A percentile compares a stretch with the other conserved stretches of the same genome.
These are phyloP conservation scores for Lactifluus piperatus DNA, from an alignment of 768 basidiomycete species.

Conservation along the genomic window DNA sequence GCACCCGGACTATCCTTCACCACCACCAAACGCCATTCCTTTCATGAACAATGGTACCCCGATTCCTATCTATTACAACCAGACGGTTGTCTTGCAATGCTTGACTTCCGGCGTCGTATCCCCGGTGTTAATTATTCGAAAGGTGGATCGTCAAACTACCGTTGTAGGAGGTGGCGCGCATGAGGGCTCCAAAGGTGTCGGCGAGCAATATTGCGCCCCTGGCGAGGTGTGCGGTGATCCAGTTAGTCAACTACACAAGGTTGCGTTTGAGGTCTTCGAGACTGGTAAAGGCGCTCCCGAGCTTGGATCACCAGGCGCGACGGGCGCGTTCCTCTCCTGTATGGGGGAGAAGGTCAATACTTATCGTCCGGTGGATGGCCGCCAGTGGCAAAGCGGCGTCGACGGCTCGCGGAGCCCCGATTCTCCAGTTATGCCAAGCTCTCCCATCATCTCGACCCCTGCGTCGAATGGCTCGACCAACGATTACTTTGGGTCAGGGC, in stretches of 20 bases:
- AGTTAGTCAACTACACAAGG: constrained; percentile 92
- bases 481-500: constrained; percentile 58
- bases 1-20: constrained; percentile 84
- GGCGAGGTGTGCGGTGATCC: constrained; percentile 91
- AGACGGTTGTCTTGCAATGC: constrained; percentile 91
- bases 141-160: constrained; percentile 84
- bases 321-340: constrained; percentile 81
- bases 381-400: constrained; percentile 47
- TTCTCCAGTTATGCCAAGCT: constrained; percentile 47
- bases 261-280: constrained; percentile 88
- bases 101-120: constrained; percentile 89
- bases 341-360: constrained; percentile 93
- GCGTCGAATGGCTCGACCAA: constrained; percentile 38
- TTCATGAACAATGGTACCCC: constrained; percentile 77
- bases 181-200: constrained; percentile 78
- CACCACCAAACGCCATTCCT: constrained; percentile 83
- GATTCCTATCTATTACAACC: constrained; percentile 93
- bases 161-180: constrained; percentile 88
- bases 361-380: constrained; percentile 74
- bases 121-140: constrained; percentile 88
- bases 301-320: constrained; percentile 66
- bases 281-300: constrained; percentile 59
- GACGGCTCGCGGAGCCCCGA: constrained; percentile 36
- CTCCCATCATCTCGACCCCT: constrained; percentile 60
- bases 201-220: constrained; percentile 71